Evolutionary conservation across 225 moss, liverwort and hornwort species (phyloP).

Genomic region (Climacium dendroides): DNA sequence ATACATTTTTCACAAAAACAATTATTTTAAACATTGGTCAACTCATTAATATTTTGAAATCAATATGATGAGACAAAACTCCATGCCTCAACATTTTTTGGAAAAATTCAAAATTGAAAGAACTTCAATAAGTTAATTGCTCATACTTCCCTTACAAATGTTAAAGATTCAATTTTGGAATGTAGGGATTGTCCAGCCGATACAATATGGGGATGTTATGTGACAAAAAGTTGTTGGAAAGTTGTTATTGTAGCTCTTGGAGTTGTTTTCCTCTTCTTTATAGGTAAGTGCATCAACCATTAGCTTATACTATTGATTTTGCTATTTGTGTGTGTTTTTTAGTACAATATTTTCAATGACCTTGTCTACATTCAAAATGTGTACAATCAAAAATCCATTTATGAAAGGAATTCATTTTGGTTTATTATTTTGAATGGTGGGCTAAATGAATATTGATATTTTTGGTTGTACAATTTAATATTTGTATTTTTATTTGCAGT

Average conservation of each 20-base stretch:
- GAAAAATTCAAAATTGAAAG: neutral
- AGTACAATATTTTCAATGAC: neutral
- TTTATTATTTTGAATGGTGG: neutral
- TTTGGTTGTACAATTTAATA: neutral
- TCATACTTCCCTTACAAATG: neutral
- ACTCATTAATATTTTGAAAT: neutral
- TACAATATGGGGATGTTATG: conserved; percentile 16
- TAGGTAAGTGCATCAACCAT: neutral
- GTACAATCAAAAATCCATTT: neutral
- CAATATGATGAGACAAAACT: neutral
- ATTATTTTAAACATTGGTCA: too few relatives aligned
- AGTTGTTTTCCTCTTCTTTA: conserved; percentile 1
- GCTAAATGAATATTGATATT: neutral
- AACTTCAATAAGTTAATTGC: fast-evolving
- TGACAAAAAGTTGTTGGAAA: conserved; percentile 29
- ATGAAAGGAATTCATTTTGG: neutral
- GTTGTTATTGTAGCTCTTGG: conserved; percentile 8
- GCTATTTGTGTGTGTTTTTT: neutral
- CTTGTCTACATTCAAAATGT: neutral
- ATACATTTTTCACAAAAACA: neutral
- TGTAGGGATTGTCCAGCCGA: neutral
- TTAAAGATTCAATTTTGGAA: neutral
- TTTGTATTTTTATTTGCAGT: neutral
- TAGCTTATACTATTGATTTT: neutral
- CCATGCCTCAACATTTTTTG: neutral